Base-by-base conservation (phyloP, 1,139 yeast species). In the Pichia sp. region DNA sequence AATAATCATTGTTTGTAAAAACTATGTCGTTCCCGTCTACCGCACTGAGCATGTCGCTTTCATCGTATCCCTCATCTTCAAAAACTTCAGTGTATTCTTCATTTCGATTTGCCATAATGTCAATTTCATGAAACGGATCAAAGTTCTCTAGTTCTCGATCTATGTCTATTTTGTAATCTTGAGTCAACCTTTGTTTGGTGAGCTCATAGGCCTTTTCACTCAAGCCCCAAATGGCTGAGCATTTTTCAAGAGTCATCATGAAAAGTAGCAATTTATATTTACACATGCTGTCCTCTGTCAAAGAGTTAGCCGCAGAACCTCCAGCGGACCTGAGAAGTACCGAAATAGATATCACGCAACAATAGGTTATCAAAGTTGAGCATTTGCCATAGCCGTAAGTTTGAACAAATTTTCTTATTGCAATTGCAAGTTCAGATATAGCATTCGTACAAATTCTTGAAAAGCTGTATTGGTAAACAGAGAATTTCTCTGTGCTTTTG, bases 151-250 rank as follows among this genome's bases (percentile, higher is more conserved):
- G 14, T 31, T 51, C 54, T 7, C 12, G 2, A 10, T 52, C 48
- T 7, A 52, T 34, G 3, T 47, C 42, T 1, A 48, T 16, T 4
- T 50, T 50, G 41, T 50, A 50, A 20, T 58, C 57, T 24, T 47
- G 51, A n/a, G 46, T 10, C 9, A 57, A 46, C 33, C 52, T 60
- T 4, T 36, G 16, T 31, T 73, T 71, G 53, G 77, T 76, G 58
- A 77, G 68, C 48, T 70, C 67, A 60, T 73, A 75, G 0, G 81
- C 76, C 57, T 76, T 77, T 56, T 76, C 79, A 1, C 81, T 79
- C 56, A 78, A 64, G 49, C 72, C 75, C 83, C 83, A 78, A 0
- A 81, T 77, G 68, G 70, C 5, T 77, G 76, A 53, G 75, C 72
- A 24, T 73, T 77, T 36, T 67, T 66, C 50, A 72, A 69, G 10